Percentiles rank a stretch among this genome's conserved stretches.
Conservation (phyloP, 768 basidiomycete species). For the Naganishia onofrii region DNA sequence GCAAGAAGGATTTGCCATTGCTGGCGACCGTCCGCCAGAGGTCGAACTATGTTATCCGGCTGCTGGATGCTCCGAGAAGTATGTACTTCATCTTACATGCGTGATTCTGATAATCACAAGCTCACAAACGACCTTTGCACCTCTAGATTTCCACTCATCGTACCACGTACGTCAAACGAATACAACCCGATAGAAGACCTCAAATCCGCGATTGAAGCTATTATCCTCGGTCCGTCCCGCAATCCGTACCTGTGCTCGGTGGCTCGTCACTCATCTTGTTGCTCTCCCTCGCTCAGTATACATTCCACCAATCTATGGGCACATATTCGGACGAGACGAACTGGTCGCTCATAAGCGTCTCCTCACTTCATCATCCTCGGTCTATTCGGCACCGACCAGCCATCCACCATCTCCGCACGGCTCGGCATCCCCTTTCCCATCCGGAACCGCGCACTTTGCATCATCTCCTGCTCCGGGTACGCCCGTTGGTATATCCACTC, state of each 20-base stretch:
- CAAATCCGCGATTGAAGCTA: conserved; percentile 37
- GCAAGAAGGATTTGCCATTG: conserved; percentile 45
- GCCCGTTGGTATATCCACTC: background rate
- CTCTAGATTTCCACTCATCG: conserved; percentile 10
- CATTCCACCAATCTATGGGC: conserved; percentile 42
- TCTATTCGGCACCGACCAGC: background rate
- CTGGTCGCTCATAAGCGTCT: conserved; percentile 32
- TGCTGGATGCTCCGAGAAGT: conserved; percentile 42
- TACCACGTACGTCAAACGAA: conserved; percentile 35
- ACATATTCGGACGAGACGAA: conserved; percentile 41
- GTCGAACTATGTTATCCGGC: conserved; percentile 48
- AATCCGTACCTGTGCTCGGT: background rate
- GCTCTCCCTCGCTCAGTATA: conserved; percentile 37
- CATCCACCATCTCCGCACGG: conserved; percentile 17
- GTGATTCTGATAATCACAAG: too few relatives aligned
- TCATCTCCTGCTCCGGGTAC: conserved; percentile 31
- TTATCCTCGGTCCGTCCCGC: conserved; percentile 42
- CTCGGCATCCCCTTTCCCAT: conserved; percentile 14
- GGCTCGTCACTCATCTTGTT: background rate
- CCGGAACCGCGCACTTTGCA: conserved; percentile 33
- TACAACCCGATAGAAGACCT: conserved; percentile 47
- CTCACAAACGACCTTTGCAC: background rate
- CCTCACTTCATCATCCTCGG: conserved; percentile 9
- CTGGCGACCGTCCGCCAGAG: conserved; percentile 37
- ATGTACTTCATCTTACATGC: background rate